Evolutionary conservation across 495 filamentous ascomycete genomes (phyloP).

Genomic region (Xylaria sp.): DNA sequence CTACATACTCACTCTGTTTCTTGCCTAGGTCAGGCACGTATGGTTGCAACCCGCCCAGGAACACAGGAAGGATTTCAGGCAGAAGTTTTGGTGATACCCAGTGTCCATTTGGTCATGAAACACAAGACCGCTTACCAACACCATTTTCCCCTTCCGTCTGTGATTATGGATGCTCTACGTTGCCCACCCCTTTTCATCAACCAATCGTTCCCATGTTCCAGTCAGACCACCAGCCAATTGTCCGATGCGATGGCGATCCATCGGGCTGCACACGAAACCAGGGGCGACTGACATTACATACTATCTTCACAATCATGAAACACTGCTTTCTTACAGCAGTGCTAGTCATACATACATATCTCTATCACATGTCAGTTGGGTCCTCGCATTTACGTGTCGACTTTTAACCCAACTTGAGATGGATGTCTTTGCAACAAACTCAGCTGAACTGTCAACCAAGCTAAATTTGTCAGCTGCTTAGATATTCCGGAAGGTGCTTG

Average conservation of each 20-base stretch:
- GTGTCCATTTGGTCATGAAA: not conserved
- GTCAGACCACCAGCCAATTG: not conserved
- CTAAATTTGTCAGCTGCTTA: not conserved
- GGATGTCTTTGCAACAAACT: not conserved
- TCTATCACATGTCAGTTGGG: not conserved
- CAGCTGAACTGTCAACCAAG: not conserved
- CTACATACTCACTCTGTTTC: no score
- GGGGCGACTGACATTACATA: not conserved
- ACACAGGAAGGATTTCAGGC: slow-evolving; percentile 4
- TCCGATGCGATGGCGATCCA: slow-evolving; percentile 3
- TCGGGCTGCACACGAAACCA: not conserved
- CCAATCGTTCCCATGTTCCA: not conserved
- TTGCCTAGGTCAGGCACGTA: no score
- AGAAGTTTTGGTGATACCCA: not conserved
- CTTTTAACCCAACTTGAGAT: not conserved
- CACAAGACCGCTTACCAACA: not conserved
- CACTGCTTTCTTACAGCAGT: not conserved
- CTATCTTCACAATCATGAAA: not conserved
- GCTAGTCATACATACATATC: no score
- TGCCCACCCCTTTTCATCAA: not conserved
- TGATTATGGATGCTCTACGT: not conserved
- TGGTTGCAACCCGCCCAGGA: not conserved
- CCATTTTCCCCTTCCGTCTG: not conserved
- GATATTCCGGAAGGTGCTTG: not conserved
- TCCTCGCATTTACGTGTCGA: not conserved